Percentiles rank a stretch among this genome's conserved stretches.
Conservation (phyloP, 1,284 basidiomycete genomes). For the Cryptococcus amylolentus region DNA sequence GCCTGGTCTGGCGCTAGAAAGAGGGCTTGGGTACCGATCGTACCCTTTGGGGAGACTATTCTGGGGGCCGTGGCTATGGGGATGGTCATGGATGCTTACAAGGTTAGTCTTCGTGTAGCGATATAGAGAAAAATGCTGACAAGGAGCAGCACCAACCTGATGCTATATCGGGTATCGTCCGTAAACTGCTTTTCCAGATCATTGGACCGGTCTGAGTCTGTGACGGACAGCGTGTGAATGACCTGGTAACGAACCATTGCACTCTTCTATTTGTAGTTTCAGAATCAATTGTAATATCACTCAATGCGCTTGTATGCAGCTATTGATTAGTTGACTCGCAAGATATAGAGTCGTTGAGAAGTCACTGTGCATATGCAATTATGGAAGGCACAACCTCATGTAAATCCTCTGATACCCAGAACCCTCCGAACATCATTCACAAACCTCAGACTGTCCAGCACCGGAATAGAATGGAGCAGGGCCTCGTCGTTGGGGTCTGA, state of each 20-base stretch:
- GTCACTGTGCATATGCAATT: too few species aligned
- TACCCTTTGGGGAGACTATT: slow-evolving; percentile 63
- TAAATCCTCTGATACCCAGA: slow-evolving; percentile 64
- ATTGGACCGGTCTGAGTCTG: slow-evolving; percentile 63
- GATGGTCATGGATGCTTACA: slow-evolving; percentile 79
- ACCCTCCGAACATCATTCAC: slow-evolving; percentile 92
- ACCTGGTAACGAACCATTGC: too few species aligned
- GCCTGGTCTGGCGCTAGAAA: slow-evolving; percentile 77
- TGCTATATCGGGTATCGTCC: slow-evolving; percentile 79
- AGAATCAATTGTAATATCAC: too few species aligned
- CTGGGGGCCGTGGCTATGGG: slow-evolving; percentile 73
- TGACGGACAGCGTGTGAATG: not conserved
- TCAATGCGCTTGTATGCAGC: too few species aligned
- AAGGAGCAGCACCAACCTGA: slow-evolving; percentile 74
- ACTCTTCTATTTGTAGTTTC: too few species aligned
- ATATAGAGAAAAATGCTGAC: not conserved
- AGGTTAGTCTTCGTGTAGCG: slow-evolving; percentile 24
- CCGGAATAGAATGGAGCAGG: slow-evolving; percentile 87
- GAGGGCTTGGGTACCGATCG: slow-evolving; percentile 68
- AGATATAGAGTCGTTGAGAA: too few species aligned
- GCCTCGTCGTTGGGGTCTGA: slow-evolving; percentile 96
- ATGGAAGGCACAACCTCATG: slow-evolving; percentile 3
- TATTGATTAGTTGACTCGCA: too few species aligned
- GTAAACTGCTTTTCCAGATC: slow-evolving; percentile 85
- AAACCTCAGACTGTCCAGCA: slow-evolving; percentile 92